Evolutionary conservation across 345 rosid genomes (phyloP).

Genomic region (Citrus inodora): DNA sequence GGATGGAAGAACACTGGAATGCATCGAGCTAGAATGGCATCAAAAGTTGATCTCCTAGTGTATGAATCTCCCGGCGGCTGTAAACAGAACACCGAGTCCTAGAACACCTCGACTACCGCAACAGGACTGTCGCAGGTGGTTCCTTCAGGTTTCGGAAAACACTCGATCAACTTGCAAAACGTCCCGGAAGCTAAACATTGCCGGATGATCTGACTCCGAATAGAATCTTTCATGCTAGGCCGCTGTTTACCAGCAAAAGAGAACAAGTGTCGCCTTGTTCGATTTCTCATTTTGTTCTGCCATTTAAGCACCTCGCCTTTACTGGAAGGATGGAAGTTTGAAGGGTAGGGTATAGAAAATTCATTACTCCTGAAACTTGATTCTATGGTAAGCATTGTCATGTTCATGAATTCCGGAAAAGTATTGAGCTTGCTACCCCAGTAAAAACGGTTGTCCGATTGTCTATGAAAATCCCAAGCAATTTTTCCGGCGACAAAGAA

Average conservation of each 20-base stretch:
- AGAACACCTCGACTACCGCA: slow-evolving; percentile 37
- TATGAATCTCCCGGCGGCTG: slow-evolving; percentile 63
- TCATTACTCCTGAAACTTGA: slow-evolving; percentile 43
- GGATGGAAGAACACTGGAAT: slow-evolving; percentile 67
- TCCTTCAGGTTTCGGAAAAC: background rate
- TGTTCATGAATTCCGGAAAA: slow-evolving; percentile 43
- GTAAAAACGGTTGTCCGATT: background rate
- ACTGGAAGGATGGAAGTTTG: slow-evolving; percentile 53
- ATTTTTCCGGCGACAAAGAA: slow-evolving; percentile 57
- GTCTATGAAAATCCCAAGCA: slow-evolving; percentile 49
- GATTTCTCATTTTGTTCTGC: slow-evolving; percentile 37
- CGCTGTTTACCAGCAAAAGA: slow-evolving; percentile 56
- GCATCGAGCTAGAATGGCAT: slow-evolving; percentile 57
- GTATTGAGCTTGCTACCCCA: slow-evolving; percentile 57
- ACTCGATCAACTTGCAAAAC: slow-evolving; percentile 42
- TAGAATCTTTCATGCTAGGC: slow-evolving; percentile 23
- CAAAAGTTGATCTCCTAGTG: slow-evolving; percentile 57
- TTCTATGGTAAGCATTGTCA: slow-evolving; percentile 54
- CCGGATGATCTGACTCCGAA: slow-evolving; percentile 36
- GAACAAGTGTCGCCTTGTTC: slow-evolving; percentile 31
- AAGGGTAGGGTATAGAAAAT: slow-evolving; percentile 56
- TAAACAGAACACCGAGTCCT: slow-evolving; percentile 44
- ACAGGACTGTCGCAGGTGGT: slow-evolving; percentile 39
- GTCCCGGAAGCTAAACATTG: slow-evolving; percentile 36
- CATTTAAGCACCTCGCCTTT: slow-evolving; percentile 29